Evolutionary conservation across 805 yeast genomes (phyloP), one percentile per base, ranked within the genome.

Genomic region (Candida tammaniensis): DNA sequence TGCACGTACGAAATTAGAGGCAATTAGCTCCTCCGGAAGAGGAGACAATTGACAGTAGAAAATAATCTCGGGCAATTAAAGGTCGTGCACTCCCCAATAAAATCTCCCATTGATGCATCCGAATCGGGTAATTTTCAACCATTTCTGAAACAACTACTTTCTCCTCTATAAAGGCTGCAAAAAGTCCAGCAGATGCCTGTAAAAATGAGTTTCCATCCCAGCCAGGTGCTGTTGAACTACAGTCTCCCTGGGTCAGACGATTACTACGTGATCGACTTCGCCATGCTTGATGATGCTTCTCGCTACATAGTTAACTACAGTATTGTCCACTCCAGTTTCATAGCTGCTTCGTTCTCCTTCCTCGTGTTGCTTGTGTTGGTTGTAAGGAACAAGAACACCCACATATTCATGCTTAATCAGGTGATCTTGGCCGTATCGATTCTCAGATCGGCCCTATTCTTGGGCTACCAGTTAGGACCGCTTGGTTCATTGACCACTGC

Each of bases 361-460:
- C 35, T 46, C 14, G 14, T 42, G 3, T 33, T 44, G 7, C 40
- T 49, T 18, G 28, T 39, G 28, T 29, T 50, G 10, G 30, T 46
- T 15, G 36, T 47, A 23, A 72, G 70, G 35, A 75, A 72, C 39
- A 76, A 70, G 46, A 70, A 57, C 15, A 76, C 89, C 0, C 85
- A 88, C 6, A 74, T 87, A 18, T 91, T 86, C 54, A 54, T 80
- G n/a, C 58, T 87, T 28, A 88, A 89, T 56, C 80, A 79, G 52
- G 32, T 68, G 2, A 75, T 84, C 21, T 62, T 91, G 33, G 31
- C 75, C 2, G 52, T 78, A 4, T 58, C 81, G 34, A 55, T 81
- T 4, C 37, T 87, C 11, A 82, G 84, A 34, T 74, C 88, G 1
- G 70, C 74, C 2, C 57, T 88, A 5, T 79, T 72, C 57, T 48